Evolutionary conservation across 164 flowering plant genomes (phyloP), one percentile per base, ranked within the genome.

Genomic region (Malania oleifera): DNA sequence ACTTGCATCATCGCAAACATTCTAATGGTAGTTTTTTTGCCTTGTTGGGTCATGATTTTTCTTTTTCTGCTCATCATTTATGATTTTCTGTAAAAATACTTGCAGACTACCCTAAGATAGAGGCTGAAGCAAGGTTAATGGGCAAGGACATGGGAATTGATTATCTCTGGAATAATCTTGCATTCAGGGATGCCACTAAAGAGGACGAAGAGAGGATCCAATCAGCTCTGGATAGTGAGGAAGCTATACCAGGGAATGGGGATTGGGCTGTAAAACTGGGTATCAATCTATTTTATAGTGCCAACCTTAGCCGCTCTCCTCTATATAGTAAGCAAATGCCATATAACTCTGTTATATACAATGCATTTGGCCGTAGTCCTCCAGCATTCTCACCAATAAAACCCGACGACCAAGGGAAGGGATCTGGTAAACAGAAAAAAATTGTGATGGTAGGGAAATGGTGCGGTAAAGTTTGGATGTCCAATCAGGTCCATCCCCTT

Each of bases 381-480:
- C 70, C 78, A 0, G 67, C 55, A 13, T 69, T 59, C 65, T 74
- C 75, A 19, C 76, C 83, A 4, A 18, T 65, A 37, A 69, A 75
- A 56, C 59, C 57, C 0, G 63, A 74, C 57, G 62, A 60, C 47
- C 47, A 37, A 48, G 72, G 75, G 48, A 83, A 66, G 67, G 75
- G 76, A 57, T 27, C 66, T 17, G 65, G 74, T 55, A 84, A 65
- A 65, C 92, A 80, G 76, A 93, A 69, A 78, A 93, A 78, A 58
- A 60, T 73, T 15, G 70, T 79, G 49, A 82, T 89, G 44, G 99
- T 85, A 13, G 99, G 99, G 20, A 93, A 82, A 76, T 93, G 99
- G 99, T 93, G 99, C 58, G 99, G 99, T n/a, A 90, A 81, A 71
- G 89, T 93, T 51, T 93, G 99, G 99, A 93, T 85, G 96, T 82